Percentiles rank a stretch among this genome's conserved stretches.
Evolutionary conservation across 768 basidiomycete species (phyloP).

Genomic region (Trametes cinnabarina): DNA sequence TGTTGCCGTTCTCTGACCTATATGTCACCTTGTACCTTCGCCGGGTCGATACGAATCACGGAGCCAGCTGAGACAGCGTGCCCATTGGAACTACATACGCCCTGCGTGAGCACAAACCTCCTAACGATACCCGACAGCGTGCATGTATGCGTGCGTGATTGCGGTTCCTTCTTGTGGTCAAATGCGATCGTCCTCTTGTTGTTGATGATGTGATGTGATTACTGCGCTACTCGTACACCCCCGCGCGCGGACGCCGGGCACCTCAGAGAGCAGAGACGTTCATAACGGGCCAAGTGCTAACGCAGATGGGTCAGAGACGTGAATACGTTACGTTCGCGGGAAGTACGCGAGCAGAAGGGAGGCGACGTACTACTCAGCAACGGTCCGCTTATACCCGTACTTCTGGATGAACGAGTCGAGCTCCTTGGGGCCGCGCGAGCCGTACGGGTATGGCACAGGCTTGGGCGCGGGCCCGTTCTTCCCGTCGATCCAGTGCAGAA

Average conservation of each 20-base stretch:
- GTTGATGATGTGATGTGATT: neutral
- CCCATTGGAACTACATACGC: too few relatives aligned
- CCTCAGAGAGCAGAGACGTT: conserved; percentile 56
- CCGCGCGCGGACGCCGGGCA: neutral
- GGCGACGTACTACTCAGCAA: conserved; percentile 67
- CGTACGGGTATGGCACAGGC: conserved; percentile 84
- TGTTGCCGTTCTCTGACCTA: too few relatives aligned
- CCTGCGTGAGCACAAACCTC: too few relatives aligned
- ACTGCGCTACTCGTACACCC: conserved; percentile 21
- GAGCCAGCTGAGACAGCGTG: too few relatives aligned
- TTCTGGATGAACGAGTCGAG: conserved; percentile 72
- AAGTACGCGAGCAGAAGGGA: neutral
- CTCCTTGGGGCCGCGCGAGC: conserved; percentile 89
- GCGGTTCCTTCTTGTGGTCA: neutral
- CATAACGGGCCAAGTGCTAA: conserved; percentile 73
- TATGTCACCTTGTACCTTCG: too few relatives aligned
- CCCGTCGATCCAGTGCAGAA: conserved; percentile 95
- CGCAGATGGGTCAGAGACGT: too few relatives aligned
- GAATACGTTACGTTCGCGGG: too few relatives aligned
- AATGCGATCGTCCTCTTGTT: neutral
- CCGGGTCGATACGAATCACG: too few relatives aligned
- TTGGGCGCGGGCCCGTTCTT: conserved; percentile 61
- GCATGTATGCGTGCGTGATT: too few relatives aligned
- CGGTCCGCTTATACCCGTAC: conserved; percentile 74
- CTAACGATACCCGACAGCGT: too few relatives aligned